These are phyloP conservation scores for Mercurialis annua DNA, from an alignment of 345 rosid genomes.

Conservation along the genomic window DNA sequence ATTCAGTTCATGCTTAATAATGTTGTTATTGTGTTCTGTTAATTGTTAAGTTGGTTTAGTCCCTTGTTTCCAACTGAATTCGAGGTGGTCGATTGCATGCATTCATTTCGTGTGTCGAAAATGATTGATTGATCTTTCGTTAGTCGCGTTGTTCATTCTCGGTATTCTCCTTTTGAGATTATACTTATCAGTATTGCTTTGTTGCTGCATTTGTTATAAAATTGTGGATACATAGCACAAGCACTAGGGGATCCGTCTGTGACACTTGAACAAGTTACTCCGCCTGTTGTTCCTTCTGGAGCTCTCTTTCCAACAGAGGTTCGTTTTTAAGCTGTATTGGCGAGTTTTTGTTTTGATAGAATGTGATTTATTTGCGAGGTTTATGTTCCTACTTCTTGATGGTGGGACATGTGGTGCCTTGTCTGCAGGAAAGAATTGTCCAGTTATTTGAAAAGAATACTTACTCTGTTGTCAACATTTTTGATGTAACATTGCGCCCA, in stretches of 20 bases:
- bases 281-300: constrained; percentile 68
- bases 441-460: constrained; percentile 82
- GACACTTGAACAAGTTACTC: constrained; percentile 76
- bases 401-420: not conserved
- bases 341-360: constrained; percentile 1
- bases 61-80: not conserved
- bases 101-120: not conserved
- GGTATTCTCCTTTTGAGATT: not conserved
- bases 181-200: not conserved
- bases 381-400: not conserved
- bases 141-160: not conserved
- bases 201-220: constrained; percentile 5
- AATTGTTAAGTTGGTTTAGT: not conserved
- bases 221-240: constrained; percentile 43
- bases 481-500: constrained; percentile 88
- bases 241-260: constrained; percentile 86
- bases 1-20: constrained; percentile 30
- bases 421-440: constrained; percentile 74
- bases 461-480: constrained; percentile 87
- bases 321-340: constrained; percentile 10
- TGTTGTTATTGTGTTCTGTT: not conserved
- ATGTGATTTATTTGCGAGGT: constrained; percentile 4
- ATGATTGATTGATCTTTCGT: not conserved
- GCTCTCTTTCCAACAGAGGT: constrained; percentile 90
- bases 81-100: not conserved